Percentiles rank a stretch among this genome's conserved stretches.
Conservation (phyloP, 768 basidiomycete species). For the Trametes coccinea region DNA sequence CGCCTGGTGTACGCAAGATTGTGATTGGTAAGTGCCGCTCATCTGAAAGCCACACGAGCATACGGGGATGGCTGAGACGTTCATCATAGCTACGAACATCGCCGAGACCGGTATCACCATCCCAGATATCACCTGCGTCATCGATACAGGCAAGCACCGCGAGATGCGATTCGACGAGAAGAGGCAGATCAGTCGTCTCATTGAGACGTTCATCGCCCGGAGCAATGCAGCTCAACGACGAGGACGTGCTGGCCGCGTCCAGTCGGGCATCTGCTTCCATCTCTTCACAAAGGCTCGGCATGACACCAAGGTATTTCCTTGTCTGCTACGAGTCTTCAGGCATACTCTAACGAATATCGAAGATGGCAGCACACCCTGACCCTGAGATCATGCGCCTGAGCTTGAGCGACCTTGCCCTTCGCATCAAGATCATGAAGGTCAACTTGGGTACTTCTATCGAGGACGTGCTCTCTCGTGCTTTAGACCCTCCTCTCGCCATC, state of each 20-base stretch:
- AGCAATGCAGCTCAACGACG: slow-evolving; percentile 90
- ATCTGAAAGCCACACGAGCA: not conserved
- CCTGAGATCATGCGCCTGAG: slow-evolving; percentile 96
- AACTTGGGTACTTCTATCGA: slow-evolving; percentile 85
- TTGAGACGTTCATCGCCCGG: slow-evolving; percentile 88
- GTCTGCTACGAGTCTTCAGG: slow-evolving; percentile 1
- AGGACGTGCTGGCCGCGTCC: slow-evolving; percentile 91
- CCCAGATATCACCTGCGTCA: slow-evolving; percentile 95
- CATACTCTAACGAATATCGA: not conserved
- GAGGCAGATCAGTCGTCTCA: slow-evolving; percentile 87
- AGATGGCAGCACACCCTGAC: slow-evolving; percentile 89
- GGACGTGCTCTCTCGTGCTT: slow-evolving; percentile 80
- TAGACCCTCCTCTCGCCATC: slow-evolving; percentile 83
- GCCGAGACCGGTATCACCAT: slow-evolving; percentile 99
- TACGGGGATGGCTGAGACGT: not conserved
- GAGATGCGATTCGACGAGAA: slow-evolving; percentile 99
- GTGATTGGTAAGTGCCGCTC: slow-evolving; percentile 69
- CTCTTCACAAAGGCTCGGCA: slow-evolving; percentile 88
- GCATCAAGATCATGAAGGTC: slow-evolving; percentile 93
- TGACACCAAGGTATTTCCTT: slow-evolving; percentile 61
- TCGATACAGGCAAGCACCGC: slow-evolving; percentile 90
- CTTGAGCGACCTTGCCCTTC: slow-evolving; percentile 85
- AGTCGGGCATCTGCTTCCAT: slow-evolving; percentile 88
- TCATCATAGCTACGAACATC: slow-evolving; percentile 74
- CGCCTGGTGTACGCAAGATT: slow-evolving; percentile 81